Evolutionary conservation across 495 filamentous ascomycete genomes (phyloP), one percentile per base, ranked within the genome.

Genomic region (Penicillium pancosmium): DNA sequence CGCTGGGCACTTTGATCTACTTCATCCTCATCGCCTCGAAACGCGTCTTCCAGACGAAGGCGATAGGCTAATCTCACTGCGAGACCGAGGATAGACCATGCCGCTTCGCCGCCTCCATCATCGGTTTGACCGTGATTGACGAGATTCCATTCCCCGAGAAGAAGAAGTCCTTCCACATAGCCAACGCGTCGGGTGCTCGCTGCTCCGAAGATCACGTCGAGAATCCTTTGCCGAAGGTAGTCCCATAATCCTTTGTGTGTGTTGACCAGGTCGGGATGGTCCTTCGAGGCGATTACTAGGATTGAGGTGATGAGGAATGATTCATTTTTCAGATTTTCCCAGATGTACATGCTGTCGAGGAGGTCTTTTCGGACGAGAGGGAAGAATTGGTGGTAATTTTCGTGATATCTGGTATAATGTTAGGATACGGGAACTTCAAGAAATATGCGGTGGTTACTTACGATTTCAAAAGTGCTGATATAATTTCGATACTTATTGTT

Each of bases 131-230:
- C 33, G n/a, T 36, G 18, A 5, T 44, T 56, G 33, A 52, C 27
- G 11, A 50, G 56, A n/a, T 56, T 51, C 56, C 52, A 63, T 36
- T 59, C 61, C 10, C 52, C 61, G 3, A 63, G 53, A 3, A 63
- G 40, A 11, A 63, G 18, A 4, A 63, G 47, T 5, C 52, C 61
- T 27, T 63, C 56, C 5, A 63, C 52, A 5, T 34, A 63, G 31
- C 61, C 48, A n/a, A 63, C 48, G 25, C 56, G 46, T 2, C 35
- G 55, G 2, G 54, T 54, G 34, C 13, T 48, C 1, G 41, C 12
- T 19, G 51, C 16, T 2, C 51, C 61, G 5, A 63, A 43, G 10
- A 55, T 43, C 2, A 63, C 48, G 48, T 54, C 43, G 15, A 63
- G 55, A 11, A 63, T 46, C 6, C 38, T 33, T 47, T 47, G 38